Percentiles rank a stretch among this genome's conserved stretches.
phyloP scores from a whole-genome alignment of 2,329 filamentous ascomycete species.

The Aspergillus nomiae region DNA sequence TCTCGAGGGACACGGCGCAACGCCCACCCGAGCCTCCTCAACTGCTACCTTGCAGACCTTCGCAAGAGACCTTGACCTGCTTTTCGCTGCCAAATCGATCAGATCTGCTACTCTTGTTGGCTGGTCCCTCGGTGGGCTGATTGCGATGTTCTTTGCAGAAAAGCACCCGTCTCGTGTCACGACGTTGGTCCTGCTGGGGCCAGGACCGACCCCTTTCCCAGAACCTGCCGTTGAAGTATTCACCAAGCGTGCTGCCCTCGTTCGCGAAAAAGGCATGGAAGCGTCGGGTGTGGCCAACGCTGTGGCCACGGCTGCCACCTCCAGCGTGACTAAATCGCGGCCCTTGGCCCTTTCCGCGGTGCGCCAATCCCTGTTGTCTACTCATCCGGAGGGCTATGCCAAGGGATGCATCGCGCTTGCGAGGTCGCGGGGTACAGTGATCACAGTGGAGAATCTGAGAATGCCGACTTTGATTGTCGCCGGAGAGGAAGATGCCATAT shows the following conservation, averaged over 20 bases:
- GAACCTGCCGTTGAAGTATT: slow-evolving; percentile 13
- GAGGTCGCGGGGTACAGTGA: slow-evolving; percentile 26
- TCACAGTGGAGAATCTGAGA: slow-evolving; percentile 36
- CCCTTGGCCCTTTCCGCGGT: slow-evolving; percentile 47
- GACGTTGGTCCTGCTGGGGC: slow-evolving; percentile 52
- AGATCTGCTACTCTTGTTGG: slow-evolving; percentile 48
- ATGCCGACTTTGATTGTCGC: slow-evolving; percentile 48
- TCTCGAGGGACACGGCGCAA: slow-evolving; percentile 59
- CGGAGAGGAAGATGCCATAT: slow-evolving; percentile 48
- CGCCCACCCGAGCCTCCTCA: slow-evolving; percentile 52
- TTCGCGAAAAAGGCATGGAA: slow-evolving; percentile 49
- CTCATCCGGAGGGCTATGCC: slow-evolving; percentile 58
- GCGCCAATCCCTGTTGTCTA: slow-evolving; percentile 47
- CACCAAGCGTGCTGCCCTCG: slow-evolving; percentile 36
- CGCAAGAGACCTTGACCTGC: slow-evolving; percentile 42
- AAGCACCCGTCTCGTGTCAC: slow-evolving; percentile 43
- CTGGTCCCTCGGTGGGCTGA: slow-evolving; percentile 55
- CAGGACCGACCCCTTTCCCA: slow-evolving; percentile 50
- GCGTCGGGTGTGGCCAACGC: slow-evolving; percentile 40
- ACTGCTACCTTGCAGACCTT: slow-evolving; percentile 48
- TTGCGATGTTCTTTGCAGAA: slow-evolving; percentile 48
- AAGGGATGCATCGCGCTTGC: slow-evolving; percentile 56
- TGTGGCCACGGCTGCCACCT: slow-evolving; percentile 31
- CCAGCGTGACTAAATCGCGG: slow-evolving; percentile 30
- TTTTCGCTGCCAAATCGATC: neutral